Evolutionary conservation across 2,329 filamentous ascomycete species (phyloP), one percentile per base, ranked within the genome.

Genomic region (Botrytis byssoidea): DNA sequence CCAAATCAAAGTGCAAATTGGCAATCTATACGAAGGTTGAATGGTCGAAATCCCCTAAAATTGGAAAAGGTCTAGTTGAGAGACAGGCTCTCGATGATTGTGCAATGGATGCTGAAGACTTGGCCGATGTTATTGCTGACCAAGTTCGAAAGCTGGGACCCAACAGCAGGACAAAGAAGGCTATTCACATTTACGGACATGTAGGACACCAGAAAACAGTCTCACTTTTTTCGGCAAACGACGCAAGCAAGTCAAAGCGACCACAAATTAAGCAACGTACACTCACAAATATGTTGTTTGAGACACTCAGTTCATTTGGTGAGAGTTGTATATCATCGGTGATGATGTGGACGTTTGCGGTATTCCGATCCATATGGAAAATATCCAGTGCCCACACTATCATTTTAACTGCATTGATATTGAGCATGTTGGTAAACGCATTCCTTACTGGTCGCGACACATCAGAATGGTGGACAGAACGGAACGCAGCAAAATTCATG

Each of bases 1-100:
- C 94, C 70, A 98, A 98, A 83, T 94, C 93, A 20, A 94, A 92
- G 82, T 97, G 94, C 82, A 98, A 96, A 83, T 88, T 99, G 72
- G 92, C 94, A 40, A 89, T 98, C 61, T 97, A 93, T 83, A 93
- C 91, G 71, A 92, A 92, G 79, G 89, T 97, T n/a, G 92, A 94
- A 78, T 98, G 96, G 96, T 87, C 89, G 40, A 92, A 90, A 77
- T 85, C 88, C 71, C 91, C 90, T 18, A 79, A 87, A 0, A 83
- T 91, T 60, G 87, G 87, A 25, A 89, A 88, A 81, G 87, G 85
- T 67, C 81, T 92, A 72, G 85, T 92, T n/a, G 88, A 91, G 81
- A 85, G 88, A 12, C 89, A 91, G 83, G 95, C 95, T 25, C 86
- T 94, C 57, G 90, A 92, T 74, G 94, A 97, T 80, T 88, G 92